Evolutionary conservation across 805 yeast genomes (phyloP).

Genomic region (Wickerhamiella nectarea): DNA sequence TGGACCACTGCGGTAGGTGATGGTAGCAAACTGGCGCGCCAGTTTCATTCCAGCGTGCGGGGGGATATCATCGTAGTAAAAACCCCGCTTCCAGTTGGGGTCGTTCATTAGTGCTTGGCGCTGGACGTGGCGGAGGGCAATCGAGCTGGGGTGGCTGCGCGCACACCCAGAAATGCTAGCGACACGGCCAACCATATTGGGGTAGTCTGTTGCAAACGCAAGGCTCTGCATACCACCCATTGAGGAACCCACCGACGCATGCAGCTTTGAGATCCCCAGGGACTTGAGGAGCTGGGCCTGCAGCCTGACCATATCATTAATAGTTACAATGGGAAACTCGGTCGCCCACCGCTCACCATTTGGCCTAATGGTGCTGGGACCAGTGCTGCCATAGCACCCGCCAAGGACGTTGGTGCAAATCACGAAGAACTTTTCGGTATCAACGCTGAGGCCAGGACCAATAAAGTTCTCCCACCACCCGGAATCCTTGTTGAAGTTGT

Average conservation of each 20-base stretch:
- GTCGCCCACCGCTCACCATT: conserved; percentile 66
- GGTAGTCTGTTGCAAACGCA: conserved; percentile 75
- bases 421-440: conserved; percentile 67
- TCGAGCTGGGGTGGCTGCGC: conserved; percentile 83
- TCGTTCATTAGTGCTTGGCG: conserved; percentile 89
- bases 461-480: conserved; percentile 98
- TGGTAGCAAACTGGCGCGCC: conserved; percentile 86
- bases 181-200: conserved; percentile 57
- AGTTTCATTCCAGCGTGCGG: conserved; percentile 94
- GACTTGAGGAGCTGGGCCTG: conserved; percentile 59
- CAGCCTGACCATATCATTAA: conserved; percentile 84
- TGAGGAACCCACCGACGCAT: conserved; percentile 78
- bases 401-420: conserved; percentile 87
- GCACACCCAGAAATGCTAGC: conserved; percentile 87
- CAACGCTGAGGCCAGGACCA: conserved; percentile 66
- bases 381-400: conserved; percentile 91
- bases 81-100: conserved; percentile 88
- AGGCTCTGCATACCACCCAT: conserved; percentile 99
- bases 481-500: conserved; percentile 45
- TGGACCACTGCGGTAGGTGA: conserved; percentile 89
- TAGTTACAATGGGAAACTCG: conserved; percentile 69
- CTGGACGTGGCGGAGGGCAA: conserved; percentile 87
- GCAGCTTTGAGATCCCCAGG: conserved; percentile 48
- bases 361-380: conserved; percentile 74
- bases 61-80: conserved; percentile 63